These are phyloP conservation scores for Sherardia arvensis DNA, from an alignment of 257 asterid species.

Conservation along the genomic window DNA sequence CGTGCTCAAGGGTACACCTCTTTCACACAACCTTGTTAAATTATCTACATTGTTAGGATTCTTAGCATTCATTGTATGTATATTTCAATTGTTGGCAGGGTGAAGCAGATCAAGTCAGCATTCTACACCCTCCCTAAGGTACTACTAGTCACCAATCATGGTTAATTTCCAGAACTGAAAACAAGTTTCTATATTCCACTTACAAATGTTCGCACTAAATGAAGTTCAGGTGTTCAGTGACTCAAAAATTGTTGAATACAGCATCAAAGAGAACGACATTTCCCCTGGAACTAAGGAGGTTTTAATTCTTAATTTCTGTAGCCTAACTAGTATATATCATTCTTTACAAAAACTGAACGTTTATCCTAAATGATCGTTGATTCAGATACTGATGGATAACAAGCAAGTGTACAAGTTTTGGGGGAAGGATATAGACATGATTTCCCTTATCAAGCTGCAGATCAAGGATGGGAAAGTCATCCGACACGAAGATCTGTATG, in stretches of 20 bases:
- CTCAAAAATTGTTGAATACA: slow-evolving; percentile 69
- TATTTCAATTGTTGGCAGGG: slow-evolving; percentile 38
- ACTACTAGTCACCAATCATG: not conserved
- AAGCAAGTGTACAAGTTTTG: slow-evolving; percentile 72
- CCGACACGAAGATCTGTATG: slow-evolving; percentile 80
- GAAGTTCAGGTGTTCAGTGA: slow-evolving; percentile 58
- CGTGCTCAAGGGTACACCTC: slow-evolving; percentile 61
- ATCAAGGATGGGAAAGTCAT: slow-evolving; percentile 68
- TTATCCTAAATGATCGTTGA: not conserved
- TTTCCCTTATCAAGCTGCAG: slow-evolving; percentile 66
- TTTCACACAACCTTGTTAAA: not conserved
- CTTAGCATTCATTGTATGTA: not conserved
- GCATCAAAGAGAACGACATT: slow-evolving; percentile 36
- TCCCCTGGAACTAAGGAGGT: slow-evolving; percentile 76
- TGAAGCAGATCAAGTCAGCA: slow-evolving; percentile 83
- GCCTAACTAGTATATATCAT: not conserved
- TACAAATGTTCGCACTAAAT: not conserved
- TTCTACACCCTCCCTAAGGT: slow-evolving; percentile 83
- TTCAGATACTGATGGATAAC: slow-evolving; percentile 69
- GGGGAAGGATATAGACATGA: slow-evolving; percentile 67
- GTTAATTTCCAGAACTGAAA: not conserved
- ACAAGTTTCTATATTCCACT: not conserved
- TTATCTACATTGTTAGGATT: too few relatives aligned
- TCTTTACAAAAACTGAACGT: not conserved
- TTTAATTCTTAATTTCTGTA: not conserved